Base-by-base conservation (phyloP, 768 basidiomycete species). In the Serendipita sp. region DNA sequence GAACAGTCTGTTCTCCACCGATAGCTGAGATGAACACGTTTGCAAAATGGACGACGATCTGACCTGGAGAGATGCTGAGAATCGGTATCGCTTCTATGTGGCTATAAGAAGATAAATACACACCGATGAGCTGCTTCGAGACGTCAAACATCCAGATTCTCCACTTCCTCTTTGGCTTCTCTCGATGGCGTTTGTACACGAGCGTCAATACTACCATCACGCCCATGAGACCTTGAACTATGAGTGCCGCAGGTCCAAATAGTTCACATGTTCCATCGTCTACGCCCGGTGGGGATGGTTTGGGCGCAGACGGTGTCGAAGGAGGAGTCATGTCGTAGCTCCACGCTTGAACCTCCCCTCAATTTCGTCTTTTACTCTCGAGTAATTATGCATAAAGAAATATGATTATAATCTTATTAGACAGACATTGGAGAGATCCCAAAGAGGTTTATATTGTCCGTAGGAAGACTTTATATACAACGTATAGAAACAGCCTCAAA, bases 91-190 rank as follows among this genome's bases (percentile, higher is more conserved):
- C 71, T 62, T 2, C 72, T 45, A 63, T 72, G 71, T 63, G 76
- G 74, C 3, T 75, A 31, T 60, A 37, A 23, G 33, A 27, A n/a
- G 6, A 3, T n/a, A 60, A 36, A 60, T 8, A 60, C 55, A 34
- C 34, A 60, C 55, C 95, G 13, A 88, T 79, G 63, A 96, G 76
- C 76, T 97, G 94, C 73, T 96, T 96, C 2, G 85, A 86, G 3
- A 96, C 88, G 69, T 96, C 93, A 72, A 89, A 92, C n/a, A 88
- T 71, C 91, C 95, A 98, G 75, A 96, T 95, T 69, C 80, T 78
- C 95, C 95, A 98, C 18, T 85, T 88, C 33, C 95, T 82, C 72
- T 85, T 90, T 15, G 84, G 85, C 31, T 79, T 77, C 75, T 98
- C 95, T 68, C 88, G 77, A 64, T 94, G 88, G 64, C 95, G 79